Conservation (phyloP, 1,284 basidiomycete genomes). For the Ganoderma multipileum region DNA sequence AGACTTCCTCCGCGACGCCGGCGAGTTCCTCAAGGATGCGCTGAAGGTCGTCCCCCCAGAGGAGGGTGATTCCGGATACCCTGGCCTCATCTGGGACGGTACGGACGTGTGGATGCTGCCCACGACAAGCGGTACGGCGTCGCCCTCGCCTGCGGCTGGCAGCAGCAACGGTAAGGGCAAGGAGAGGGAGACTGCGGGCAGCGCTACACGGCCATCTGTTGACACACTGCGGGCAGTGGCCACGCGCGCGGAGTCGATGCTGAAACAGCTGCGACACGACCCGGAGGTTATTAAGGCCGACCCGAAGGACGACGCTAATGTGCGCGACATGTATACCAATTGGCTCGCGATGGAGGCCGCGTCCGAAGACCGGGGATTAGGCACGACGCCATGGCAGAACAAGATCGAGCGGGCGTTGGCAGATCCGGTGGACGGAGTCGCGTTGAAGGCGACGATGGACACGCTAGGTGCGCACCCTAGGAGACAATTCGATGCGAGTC, state of each 20-base stretch:
- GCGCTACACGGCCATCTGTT: slow-evolving; percentile 38
- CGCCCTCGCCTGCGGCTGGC: slow-evolving; percentile 17
- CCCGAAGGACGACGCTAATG: slow-evolving; percentile 67
- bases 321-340: slow-evolving; percentile 61
- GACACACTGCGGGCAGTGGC: slow-evolving; percentile 62
- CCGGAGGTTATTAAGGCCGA: slow-evolving; percentile 80
- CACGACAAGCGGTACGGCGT: slow-evolving; percentile 40
- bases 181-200: slow-evolving; percentile 34
- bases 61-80: slow-evolving; percentile 44
- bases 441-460: slow-evolving; percentile 65
- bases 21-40: slow-evolving; percentile 81
- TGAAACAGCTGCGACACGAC: slow-evolving; percentile 79
- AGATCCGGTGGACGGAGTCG: slow-evolving; percentile 60
- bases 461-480: slow-evolving; percentile 55
- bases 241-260: slow-evolving; percentile 80
- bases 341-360: slow-evolving; percentile 68
- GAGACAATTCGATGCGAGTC: not conserved
- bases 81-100: slow-evolving; percentile 77
- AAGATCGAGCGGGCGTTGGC: slow-evolving; percentile 58
- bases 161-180: slow-evolving; percentile 52
- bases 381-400: slow-evolving; percentile 59
- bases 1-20: slow-evolving; percentile 72
- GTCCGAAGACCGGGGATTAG: slow-evolving; percentile 61
- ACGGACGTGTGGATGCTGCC: slow-evolving; percentile 83
- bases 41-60: slow-evolving; percentile 91